Evolutionary conservation across 1,284 basidiomycete genomes (phyloP), one percentile per base, ranked within the genome.

Genomic region (Veloporphyrellus conicus): DNA sequence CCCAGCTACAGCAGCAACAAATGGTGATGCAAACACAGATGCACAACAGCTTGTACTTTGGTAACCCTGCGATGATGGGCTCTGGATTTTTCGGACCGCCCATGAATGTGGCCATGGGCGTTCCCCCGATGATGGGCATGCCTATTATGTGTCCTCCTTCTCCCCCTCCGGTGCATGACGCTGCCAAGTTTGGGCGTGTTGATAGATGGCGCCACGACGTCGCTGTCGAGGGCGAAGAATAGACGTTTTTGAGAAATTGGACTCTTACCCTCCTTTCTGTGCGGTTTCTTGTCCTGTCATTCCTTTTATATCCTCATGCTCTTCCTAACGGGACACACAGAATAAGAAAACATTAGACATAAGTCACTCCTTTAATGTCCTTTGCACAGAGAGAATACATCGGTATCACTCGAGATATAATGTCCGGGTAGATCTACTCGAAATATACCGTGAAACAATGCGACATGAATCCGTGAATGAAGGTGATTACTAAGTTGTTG

Each of bases 191-290:
- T 52, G 78, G 75, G 15, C 72, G 76, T 3, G 87, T 90, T 18
- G 88, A 90, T 64, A 76, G 76, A 50, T 90, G 87, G 87, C 78
- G 87, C 57, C 80, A 76, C 50, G 80, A 86, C 56, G 84, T 90
- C 41, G 81, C 79, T 23, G 79, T 83, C 16, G 84, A 87, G 57
- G 78, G 77, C n/a, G 70, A 77, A 49, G 61, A 53, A 32, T 67
- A 56, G 41, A 47, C 19, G 43, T 37, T 43, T 52, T 43, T 22
- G 41, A 49, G 38, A 33, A 39, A 33, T 18, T 39, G 42, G 47
- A 61, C 48, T 46, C 52, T 49, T 41, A 33, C 49, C 46, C 11
- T 35, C 41, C 41, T 54, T 49, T 36, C 28, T 33, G 41, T 43
- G 31, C 14, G n/a, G 12, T 27, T 18, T 38, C 25, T 7, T 27